Conservation (phyloP, 2,329 filamentous ascomycete genomes). For the Aureobasidium sp. region DNA sequence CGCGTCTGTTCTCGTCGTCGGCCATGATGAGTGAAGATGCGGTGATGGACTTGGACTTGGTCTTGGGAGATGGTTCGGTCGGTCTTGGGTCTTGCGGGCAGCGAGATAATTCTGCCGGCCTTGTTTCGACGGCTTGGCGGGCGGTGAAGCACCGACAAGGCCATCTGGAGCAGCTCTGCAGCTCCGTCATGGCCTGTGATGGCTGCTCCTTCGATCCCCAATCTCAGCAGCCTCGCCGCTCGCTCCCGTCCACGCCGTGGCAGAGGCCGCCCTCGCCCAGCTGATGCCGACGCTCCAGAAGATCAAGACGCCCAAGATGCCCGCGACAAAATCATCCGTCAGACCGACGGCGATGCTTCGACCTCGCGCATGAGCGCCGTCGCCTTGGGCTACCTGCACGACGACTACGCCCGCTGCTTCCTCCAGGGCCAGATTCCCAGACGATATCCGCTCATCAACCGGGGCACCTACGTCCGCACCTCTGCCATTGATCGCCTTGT, state of each 20-base stretch:
- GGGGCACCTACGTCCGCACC: constrained; percentile 92
- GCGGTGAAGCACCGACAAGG: not conserved
- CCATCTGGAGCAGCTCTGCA: not conserved
- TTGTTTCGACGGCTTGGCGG: not conserved
- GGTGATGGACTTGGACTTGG: not conserved
- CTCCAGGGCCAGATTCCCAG: constrained; percentile 51
- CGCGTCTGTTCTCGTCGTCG: constrained; percentile 25
- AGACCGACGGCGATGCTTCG: constrained; percentile 86
- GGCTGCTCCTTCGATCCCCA: constrained; percentile 54
- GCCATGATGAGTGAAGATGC: constrained; percentile 18
- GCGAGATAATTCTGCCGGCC: not conserved
- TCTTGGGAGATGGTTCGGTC: not conserved
- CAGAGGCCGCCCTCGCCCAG: constrained; percentile 36
- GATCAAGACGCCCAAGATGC: constrained; percentile 29
- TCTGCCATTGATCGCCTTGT: constrained; percentile 74
- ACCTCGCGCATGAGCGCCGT: constrained; percentile 86
- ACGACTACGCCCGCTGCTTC: constrained; percentile 69
- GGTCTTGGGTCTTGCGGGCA: not conserved
- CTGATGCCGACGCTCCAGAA: constrained; percentile 22
- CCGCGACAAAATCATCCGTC: constrained; percentile 72
- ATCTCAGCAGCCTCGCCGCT: constrained; percentile 58
- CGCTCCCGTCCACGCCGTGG: constrained; percentile 41
- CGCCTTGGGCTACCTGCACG: constrained; percentile 72
- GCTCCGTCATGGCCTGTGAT: constrained; percentile 10
- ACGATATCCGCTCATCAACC: constrained; percentile 85